Evolutionary conservation across 78 protist species (phyloP).

Genomic region (Dictyostelium purpureum): DNA sequence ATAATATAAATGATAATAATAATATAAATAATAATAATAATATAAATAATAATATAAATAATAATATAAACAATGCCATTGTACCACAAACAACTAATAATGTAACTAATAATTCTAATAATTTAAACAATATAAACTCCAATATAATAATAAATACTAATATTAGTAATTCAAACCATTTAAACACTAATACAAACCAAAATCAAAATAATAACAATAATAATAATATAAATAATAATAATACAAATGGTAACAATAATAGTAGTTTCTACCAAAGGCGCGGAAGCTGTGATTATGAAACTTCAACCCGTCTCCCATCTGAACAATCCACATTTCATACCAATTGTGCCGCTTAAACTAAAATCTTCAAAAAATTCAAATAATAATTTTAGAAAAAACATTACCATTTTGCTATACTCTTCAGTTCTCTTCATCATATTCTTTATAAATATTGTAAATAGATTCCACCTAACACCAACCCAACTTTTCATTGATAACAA

Average conservation of each 20-base stretch:
- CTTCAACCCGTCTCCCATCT: neutral
- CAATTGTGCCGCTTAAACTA: constrained; percentile 15
- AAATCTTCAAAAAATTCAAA: neutral
- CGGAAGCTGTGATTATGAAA: constrained; percentile 34
- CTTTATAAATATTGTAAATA: neutral
- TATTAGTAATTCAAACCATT: neutral
- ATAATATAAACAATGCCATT: neutral
- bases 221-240: neutral
- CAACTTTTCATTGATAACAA: no score
- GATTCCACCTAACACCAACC: no score
- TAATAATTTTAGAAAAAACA: neutral
- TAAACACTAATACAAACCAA: neutral
- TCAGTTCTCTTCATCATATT: neutral
- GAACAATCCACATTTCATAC: constrained; percentile 1
- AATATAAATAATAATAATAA: neutral
- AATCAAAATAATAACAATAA: neutral
- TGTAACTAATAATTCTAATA: neutral
- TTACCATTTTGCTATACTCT: neutral
- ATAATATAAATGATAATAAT: no score
- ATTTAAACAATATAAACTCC: neutral
- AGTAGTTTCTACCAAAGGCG: constrained; percentile 27
- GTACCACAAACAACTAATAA: neutral
- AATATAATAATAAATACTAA: neutral
- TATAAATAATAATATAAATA: neutral
- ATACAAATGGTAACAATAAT: neutral